Percentiles rank a stretch among this genome's conserved stretches.
These are phyloP conservation scores for Centaurea solstitialis DNA, from an alignment of 129 eudicot species.

Conservation along the genomic window DNA sequence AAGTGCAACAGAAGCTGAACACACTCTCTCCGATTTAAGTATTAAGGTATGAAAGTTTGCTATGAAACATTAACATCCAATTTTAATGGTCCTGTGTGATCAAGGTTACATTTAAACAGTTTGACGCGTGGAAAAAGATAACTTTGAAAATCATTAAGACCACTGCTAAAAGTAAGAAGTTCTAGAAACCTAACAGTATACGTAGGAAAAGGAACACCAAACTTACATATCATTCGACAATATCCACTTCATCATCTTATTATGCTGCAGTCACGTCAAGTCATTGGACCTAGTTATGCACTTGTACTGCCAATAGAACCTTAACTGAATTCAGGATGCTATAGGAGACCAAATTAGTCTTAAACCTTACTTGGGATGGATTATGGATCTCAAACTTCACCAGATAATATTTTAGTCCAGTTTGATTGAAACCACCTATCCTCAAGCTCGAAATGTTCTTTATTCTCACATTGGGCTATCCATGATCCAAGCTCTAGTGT, in stretches of 20 bases:
- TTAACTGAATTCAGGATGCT: background rate
- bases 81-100: background rate
- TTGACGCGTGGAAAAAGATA: background rate
- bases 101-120: background rate
- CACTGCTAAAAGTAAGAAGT: background rate
- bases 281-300: background rate
- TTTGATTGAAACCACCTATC: background rate
- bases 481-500: no score
- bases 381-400: slow-evolving; percentile 15
- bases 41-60: slow-evolving; percentile 37
- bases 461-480: background rate
- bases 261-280: slow-evolving; percentile 5
- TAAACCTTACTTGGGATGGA: background rate
- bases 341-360: background rate
- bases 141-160: background rate
- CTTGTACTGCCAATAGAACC: no score
- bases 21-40: slow-evolving; percentile 25
- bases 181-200: slow-evolving; percentile 1
- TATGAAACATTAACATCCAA: background rate
- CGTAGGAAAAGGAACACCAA: background rate
- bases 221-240: background rate
- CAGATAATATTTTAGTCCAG: background rate
- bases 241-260: no score
- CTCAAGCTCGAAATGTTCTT: background rate
- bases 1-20: slow-evolving; percentile 39